phyloP scores from a whole-genome alignment of 768 basidiomycete species.

The Kockovaella imperatae region DNA sequence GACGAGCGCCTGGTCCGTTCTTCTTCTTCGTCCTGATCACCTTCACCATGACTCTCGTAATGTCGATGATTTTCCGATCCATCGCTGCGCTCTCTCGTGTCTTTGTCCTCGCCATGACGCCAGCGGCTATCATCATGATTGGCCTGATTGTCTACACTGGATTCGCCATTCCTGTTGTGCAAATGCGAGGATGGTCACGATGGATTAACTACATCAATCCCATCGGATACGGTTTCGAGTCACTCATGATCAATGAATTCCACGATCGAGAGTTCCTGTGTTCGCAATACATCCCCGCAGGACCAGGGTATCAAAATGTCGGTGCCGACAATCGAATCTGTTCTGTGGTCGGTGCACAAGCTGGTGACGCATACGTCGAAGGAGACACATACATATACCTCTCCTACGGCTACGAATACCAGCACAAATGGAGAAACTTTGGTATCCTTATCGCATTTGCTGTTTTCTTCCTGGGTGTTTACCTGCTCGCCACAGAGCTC shows the following conservation, averaged over 20 bases:
- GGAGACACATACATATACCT: conserved; percentile 35
- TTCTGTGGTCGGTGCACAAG: conserved; percentile 28
- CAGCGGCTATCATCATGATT: conserved; percentile 60
- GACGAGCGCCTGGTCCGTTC: conserved; percentile 49
- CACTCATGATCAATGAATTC: conserved; percentile 80
- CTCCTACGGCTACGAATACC: conserved; percentile 26
- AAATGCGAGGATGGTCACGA: conserved; percentile 46
- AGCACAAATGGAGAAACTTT: conserved; percentile 44
- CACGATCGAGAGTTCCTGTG: conserved; percentile 55
- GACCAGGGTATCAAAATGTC: conserved; percentile 30
- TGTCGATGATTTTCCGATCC: conserved; percentile 54
- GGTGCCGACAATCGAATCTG: conserved; percentile 26
- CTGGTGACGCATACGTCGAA: conserved; percentile 35
- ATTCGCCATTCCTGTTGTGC: conserved; percentile 45
- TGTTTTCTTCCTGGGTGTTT: conserved; percentile 31
- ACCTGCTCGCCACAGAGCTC: conserved; percentile 38
- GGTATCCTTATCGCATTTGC: conserved; percentile 34
- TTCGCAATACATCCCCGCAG: conserved; percentile 36
- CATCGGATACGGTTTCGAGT: conserved; percentile 64
- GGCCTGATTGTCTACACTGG: conserved; percentile 68
- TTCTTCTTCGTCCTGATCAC: conserved; percentile 51
- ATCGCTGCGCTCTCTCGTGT: conserved; percentile 60
- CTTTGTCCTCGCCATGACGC: conserved; percentile 56
- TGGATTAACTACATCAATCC: conserved; percentile 67
- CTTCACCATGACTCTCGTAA: conserved; percentile 41